A percentile compares a stretch with the other conserved stretches of the same genome.
These are phyloP conservation scores for Starmerella scarabaei DNA, from an alignment of 805 yeast genomes.

Conservation along the genomic window DNA sequence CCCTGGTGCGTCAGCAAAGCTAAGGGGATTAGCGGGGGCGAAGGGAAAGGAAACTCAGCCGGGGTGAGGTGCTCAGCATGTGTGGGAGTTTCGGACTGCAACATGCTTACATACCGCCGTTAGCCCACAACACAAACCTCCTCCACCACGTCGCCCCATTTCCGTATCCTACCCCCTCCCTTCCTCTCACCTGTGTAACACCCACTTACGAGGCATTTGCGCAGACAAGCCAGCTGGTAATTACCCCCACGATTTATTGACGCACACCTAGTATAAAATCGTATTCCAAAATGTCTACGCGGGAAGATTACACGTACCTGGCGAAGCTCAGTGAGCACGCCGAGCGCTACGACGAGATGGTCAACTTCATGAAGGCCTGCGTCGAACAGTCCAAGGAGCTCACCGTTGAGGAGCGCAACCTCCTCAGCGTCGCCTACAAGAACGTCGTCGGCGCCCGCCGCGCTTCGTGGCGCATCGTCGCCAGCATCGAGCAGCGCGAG, in stretches of 20 bases:
- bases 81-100: neutral
- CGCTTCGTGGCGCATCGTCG: conserved; percentile 99
- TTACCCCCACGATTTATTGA: no score
- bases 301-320: conserved; percentile 96
- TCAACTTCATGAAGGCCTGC: conserved; percentile 94
- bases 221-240: no score
- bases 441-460: conserved; percentile 98
- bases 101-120: neutral
- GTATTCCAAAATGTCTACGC: conserved; percentile 40
- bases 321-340: conserved; percentile 99
- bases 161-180: neutral
- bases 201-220: no score
- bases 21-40: no score
- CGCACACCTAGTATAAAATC: no score
- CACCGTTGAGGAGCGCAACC: conserved; percentile 95
- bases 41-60: neutral
- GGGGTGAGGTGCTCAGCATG: neutral
- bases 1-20: no score
- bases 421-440: conserved; percentile 94
- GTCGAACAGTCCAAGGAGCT: conserved; percentile 59
- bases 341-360: conserved; percentile 99
- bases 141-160: neutral
- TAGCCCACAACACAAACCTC: neutral
- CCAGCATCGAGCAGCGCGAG: conserved; percentile 97
- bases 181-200: neutral